phyloP scores from a whole-genome alignment of 23 red algal genomes.

The Agarophyton chilense region DNA sequence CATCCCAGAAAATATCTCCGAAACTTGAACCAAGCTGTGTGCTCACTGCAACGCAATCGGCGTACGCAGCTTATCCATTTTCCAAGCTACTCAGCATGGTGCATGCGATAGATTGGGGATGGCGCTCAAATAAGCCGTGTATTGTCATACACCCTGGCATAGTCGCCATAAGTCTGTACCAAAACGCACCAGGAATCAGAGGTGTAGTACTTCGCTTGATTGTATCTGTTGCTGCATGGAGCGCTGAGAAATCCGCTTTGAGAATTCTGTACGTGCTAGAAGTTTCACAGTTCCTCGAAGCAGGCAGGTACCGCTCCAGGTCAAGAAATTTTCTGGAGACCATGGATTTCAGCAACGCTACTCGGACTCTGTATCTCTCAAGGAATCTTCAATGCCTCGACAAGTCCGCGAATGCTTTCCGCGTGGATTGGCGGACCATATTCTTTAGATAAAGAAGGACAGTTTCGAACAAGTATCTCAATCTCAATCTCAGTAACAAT shows the following conservation, averaged over 20 bases:
- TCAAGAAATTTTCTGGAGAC: not conserved
- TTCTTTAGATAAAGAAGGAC: not conserved
- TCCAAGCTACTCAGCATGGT: slow-evolving; percentile 45
- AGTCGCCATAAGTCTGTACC: slow-evolving; percentile 48
- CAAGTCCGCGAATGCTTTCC: not conserved
- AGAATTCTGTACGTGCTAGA: slow-evolving; percentile 27
- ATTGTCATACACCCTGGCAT: slow-evolving; percentile 70
- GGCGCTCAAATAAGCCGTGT: slow-evolving; percentile 5
- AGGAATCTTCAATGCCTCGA: not conserved
- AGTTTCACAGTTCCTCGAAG: not conserved
- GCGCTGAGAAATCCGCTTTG: slow-evolving; percentile 9
- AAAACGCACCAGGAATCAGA: slow-evolving; percentile 18
- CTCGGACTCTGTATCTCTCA: slow-evolving; percentile 48
- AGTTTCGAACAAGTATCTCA: not conserved
- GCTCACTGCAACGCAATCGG: not conserved
- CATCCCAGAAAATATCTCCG: slow-evolving; percentile 33
- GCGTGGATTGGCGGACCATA: not conserved
- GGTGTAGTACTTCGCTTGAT: slow-evolving; percentile 33
- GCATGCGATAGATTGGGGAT: slow-evolving; percentile 13
- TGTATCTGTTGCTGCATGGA: slow-evolving; percentile 31
- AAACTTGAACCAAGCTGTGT: not conserved
- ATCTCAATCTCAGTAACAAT: too few relatives aligned
- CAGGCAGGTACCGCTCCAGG: not conserved
- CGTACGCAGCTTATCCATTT: slow-evolving; percentile 40
- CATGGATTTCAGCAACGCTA: not conserved